Percentiles rank a stretch among this genome's conserved stretches.
Evolutionary conservation across 2,329 filamentous ascomycete genomes (phyloP).

Genomic region (Colletotrichum spinosum): DNA sequence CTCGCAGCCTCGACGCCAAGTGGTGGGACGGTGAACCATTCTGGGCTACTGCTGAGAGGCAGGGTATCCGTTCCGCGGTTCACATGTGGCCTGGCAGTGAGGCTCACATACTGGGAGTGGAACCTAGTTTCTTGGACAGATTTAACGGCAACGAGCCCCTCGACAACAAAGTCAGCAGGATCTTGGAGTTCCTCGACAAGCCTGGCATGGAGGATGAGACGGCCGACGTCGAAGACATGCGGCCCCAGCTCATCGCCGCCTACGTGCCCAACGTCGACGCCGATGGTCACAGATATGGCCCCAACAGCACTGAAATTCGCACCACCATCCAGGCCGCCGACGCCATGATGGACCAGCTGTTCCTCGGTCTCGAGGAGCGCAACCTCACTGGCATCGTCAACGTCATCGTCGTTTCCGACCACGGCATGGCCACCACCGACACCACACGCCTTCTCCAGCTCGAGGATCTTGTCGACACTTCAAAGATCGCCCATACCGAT

Average conservation of each 20-base stretch:
- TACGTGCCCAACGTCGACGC: constrained; percentile 95
- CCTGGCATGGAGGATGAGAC: constrained; percentile 75
- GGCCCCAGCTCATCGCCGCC: constrained; percentile 91
- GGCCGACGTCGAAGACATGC: constrained; percentile 62
- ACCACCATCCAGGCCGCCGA: constrained; percentile 84
- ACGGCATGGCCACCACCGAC: constrained; percentile 97
- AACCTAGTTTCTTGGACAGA: constrained; percentile 85
- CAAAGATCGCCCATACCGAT: constrained; percentile 84
- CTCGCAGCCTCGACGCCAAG: constrained; percentile 81
- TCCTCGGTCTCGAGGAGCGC: constrained; percentile 79
- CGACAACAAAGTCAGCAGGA: constrained; percentile 78
- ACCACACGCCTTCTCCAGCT: constrained; percentile 84
- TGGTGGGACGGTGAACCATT: constrained; percentile 97
- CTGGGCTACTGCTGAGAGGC: constrained; percentile 91
- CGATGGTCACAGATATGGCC: constrained; percentile 88
- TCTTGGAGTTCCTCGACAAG: constrained; percentile 86
- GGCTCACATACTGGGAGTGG: constrained; percentile 79
- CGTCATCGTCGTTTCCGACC: constrained; percentile 94
- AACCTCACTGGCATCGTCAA: constrained; percentile 94
- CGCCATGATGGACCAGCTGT: constrained; percentile 80
- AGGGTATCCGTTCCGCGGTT: constrained; percentile 81
- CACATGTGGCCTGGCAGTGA: constrained; percentile 99
- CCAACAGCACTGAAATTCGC: constrained; percentile 93
- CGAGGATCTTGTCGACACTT: constrained; percentile 86
- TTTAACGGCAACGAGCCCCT: constrained; percentile 84